Evolutionary conservation across 176 grass and related monocot species (phyloP), one percentile per base, ranked within the genome.

Genomic region (Calamus simplicifolius): DNA sequence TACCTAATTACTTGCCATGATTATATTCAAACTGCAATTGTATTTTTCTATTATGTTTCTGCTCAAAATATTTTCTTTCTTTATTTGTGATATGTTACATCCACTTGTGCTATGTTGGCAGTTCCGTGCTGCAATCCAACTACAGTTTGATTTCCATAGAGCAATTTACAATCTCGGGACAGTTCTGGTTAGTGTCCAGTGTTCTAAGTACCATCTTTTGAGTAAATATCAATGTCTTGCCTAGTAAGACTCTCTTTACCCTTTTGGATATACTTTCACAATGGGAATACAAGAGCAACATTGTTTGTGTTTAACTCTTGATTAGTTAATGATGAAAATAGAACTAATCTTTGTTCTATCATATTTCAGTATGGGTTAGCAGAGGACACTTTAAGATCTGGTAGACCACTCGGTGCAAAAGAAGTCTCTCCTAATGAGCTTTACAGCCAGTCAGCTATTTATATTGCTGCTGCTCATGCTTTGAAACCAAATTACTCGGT

Each of bases 161-260:
- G 93, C 93, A 62, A 98, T 92, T 75, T 98, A 98, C 84, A 98
- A 98, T 69, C 93, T 92, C 28, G 88, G 93, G 70, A 98, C 93
- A 61, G 93, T 98, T 53, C 67, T 98, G 81, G 93, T 98, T 51
- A 16, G 81, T 65, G 30, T 81, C 54, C 48, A 4, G 29, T 25
- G 55, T 68, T n/a, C 19, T 62, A 68, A 68, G 8, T 72, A 19
- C 19, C 16, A 69, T 58, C 49, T 67, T 50, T 54, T 65, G n/a
- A 3, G 25, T 61, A 17, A 30, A n/a, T 67, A 76, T 25, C 14
- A 14, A 64, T 66, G 30, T 79, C 75, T 23, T 30, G 26, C 62
- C 58, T 26, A 4, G 35, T 56, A 35, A 23, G 65, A 52, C 25
- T 29, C 1, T 12, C 49, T 77, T 16, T 51, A 56, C 25, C 50